Conservation (phyloP, 805 yeast species). For the Pichia paraexigua region DNA sequence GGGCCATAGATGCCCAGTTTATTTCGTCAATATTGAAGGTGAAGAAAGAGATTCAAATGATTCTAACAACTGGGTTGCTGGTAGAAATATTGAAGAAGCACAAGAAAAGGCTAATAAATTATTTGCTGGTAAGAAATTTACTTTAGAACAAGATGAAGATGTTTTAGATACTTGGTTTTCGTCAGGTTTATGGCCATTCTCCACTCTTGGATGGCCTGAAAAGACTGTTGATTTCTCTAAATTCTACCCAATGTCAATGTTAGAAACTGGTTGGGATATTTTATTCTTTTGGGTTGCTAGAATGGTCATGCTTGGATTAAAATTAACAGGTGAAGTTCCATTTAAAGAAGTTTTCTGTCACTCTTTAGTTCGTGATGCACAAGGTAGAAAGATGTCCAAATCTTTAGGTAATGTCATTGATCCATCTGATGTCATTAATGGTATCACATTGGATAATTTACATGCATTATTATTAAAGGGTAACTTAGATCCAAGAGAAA, state of each 20-base stretch:
- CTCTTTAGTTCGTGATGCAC: conserved; percentile 97
- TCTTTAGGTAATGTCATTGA: conserved; percentile 95
- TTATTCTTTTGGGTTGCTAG: conserved; percentile 98
- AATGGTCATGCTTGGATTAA: conserved; percentile 87
- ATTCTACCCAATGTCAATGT: conserved; percentile 86
- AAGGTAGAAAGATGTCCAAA: conserved; percentile 98
- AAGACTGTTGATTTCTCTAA: conserved; percentile 61
- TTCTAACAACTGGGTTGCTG: conserved; percentile 85
- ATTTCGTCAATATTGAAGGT: conserved; percentile 77
- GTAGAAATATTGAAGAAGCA: conserved; percentile 78
- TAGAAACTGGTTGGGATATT: conserved; percentile 99
- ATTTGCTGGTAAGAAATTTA: conserved; percentile 63
- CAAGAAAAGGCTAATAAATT: conserved; percentile 65
- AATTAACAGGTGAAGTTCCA: conserved; percentile 85
- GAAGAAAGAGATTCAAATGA: conserved; percentile 52
- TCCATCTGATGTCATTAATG: conserved; percentile 88
- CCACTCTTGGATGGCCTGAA: conserved; percentile 94
- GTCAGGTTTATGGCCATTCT: conserved; percentile 95
- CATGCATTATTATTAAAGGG: conserved; percentile 73
- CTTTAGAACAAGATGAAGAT: conserved; percentile 92
- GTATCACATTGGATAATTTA: conserved; percentile 71
- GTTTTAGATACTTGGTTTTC: conserved; percentile 99
- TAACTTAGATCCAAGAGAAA: conserved; percentile 83
- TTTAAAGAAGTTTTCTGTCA: conserved; percentile 97
- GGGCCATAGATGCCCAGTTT: conserved; percentile 98